Percentiles rank a stretch among this genome's conserved stretches.
Evolutionary conservation across 768 basidiomycete species (phyloP).

Genomic region (Galerina sulciceps): DNA sequence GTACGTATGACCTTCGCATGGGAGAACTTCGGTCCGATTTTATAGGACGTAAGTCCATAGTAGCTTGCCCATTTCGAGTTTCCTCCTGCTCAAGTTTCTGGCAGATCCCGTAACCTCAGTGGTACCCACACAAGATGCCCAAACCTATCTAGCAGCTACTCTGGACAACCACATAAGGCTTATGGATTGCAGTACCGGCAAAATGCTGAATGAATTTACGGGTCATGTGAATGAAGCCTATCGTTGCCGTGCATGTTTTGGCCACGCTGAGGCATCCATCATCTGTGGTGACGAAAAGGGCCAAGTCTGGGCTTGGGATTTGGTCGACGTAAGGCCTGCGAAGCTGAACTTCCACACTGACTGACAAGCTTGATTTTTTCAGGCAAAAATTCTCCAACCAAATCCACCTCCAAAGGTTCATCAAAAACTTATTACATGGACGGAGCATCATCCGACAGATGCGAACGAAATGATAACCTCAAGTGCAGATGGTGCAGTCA

Average conservation of each 20-base stretch:
- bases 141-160: conserved; percentile 81
- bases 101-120: conserved; percentile 88
- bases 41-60: conserved; percentile 74
- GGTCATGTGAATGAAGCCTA: conserved; percentile 80
- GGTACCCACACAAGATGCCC: conserved; percentile 75
- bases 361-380: conserved; percentile 10
- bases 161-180: conserved; percentile 86
- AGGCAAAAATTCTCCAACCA: conserved; percentile 75
- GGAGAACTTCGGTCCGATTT: conserved; percentile 90
- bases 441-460: conserved; percentile 86
- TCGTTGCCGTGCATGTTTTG: conserved; percentile 81
- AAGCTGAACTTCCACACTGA: conserved; percentile 4
- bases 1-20: conserved; percentile 94
- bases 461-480: conserved; percentile 86
- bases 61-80: not conserved
- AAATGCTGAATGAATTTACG: conserved; percentile 81
- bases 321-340: conserved; percentile 70
- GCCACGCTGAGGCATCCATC: conserved; percentile 80
- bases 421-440: conserved; percentile 87
- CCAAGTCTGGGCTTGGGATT: conserved; percentile 89
- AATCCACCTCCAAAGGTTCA: conserved; percentile 82
- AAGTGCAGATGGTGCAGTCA: conserved; percentile 89
- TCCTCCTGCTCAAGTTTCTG: conserved; percentile 9
- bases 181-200: conserved; percentile 84
- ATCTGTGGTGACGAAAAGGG: conserved; percentile 93